Evolutionary conservation across 768 basidiomycete species (phyloP), one percentile per base, ranked within the genome.

Genomic region (Leccinum truebloodii): DNA sequence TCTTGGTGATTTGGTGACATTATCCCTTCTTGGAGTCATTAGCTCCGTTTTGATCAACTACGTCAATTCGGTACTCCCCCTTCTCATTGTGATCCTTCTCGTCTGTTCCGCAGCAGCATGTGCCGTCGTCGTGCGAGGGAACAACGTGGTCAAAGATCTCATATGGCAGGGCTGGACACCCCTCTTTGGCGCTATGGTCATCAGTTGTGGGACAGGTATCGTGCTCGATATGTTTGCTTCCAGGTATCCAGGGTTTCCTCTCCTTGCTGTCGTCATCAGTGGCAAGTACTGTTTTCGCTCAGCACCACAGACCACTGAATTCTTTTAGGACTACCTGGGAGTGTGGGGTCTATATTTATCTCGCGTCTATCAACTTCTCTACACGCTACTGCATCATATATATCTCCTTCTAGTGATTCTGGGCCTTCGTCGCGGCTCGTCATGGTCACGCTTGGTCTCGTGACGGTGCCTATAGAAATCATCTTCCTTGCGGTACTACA

Each of bases 181-280:
- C 0, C 80, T 98, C 2, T 88, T 97, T 58, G 85, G 85, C n/a
- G 93, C 94, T 6, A 94, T 96, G 92, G 72, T 85, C 49, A 92
- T 96, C 66, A 89, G 87, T 66, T 90, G 87, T 59, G 92, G 85
- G 1, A 91, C 96, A 0, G 97, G 97, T 0, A 88, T 98, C 63
- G 89, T 98, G 0, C 84, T 99, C 10, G 94, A 98, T 67, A 81
- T 83, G 52, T 97, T 95, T 64, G 95, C 96, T 6, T 88, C 86
- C 64, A 80, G 85, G 37, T 98, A 94, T 65, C 84, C 89, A 59
- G 95, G 93, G 2, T 98, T 92, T 69, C 94, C 91, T 0, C 75
- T 98, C 1, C 79, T 99, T 14, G 89, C 92, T 1, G 84, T 95
- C 13, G 92, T 94, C 3, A 90, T 97, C 62, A 92, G 91, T 34